Evolutionary conservation across 257 asterid species (phyloP), one percentile per base, ranked within the genome.

Genomic region (Rhazya stricta): DNA sequence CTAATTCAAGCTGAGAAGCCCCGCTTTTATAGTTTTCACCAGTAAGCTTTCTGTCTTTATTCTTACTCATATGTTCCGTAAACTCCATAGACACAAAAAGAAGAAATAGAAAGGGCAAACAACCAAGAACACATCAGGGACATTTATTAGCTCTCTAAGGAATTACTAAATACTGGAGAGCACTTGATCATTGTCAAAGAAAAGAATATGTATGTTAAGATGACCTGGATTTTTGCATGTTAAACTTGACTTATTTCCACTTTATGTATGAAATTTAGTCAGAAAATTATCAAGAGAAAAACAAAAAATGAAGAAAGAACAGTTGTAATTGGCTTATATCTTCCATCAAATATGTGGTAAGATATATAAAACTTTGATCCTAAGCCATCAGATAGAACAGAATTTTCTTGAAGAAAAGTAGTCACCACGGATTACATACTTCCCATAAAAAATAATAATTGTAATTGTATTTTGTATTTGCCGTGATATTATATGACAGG

Each of bases 1-100:
- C 75, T 94, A 48, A 89, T 91, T 63, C 84, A 29, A 29, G 90
- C 94, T 61, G 97, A 91, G 83, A 90, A 87, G 56, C 98, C 98
- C 37, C 85, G 91, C 79, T 81, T n/a, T 94, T 53, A 85, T 94
- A 10, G 97, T 90, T 76, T 94, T 91, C 83, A 89, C 97, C 6
- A 97, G 98, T 78, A 77, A 39, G 67, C 53, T 23, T 23, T 48
- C 57, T 8, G 19, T 1, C 56, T 45, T 48, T 46, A 9, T n/a
- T 3, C 2, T 53, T 5, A 48, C 12, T 43, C 25, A 2, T 5
- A 39, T 48, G 4, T 61, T 70, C 30, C 11, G 27, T 60, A 15
- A n/a, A 2, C 37, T 8, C 29, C 53, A 45, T 37, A 11, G 34
- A n/a, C 65, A 29, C 8, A 30, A 54, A 51, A 5, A 48, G 54